These are phyloP conservation scores for Quercus aquifolioides DNA, from an alignment of 306 rosid genomes.

Conservation along the genomic window DNA sequence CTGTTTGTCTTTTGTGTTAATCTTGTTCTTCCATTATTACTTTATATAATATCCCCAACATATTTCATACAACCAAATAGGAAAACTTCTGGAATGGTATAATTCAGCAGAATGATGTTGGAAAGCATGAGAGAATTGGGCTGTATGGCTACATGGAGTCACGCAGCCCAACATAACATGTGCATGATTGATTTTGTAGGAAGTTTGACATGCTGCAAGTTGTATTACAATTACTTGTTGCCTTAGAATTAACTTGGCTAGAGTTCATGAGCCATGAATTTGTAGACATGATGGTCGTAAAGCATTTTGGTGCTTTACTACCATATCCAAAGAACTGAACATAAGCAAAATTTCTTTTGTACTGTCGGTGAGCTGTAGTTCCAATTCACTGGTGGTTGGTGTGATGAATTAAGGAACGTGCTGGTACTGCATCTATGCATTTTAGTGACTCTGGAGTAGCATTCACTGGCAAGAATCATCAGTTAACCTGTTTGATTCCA, in stretches of 20 bases:
- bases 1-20: no score
- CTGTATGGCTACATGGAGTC: background rate
- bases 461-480: background rate
- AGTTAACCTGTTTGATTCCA: background rate
- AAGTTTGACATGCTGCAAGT: background rate
- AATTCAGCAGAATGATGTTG: background rate
- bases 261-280: background rate
- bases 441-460: background rate
- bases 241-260: background rate
- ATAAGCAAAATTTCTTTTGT: background rate
- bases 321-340: no score
- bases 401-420: background rate
- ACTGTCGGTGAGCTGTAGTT: background rate
- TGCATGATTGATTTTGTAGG: background rate
- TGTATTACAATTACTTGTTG: background rate
- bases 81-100: background rate
- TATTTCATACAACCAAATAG: background rate
- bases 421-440: background rate
- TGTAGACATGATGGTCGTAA: no score
- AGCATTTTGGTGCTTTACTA: no score
- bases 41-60: no score
- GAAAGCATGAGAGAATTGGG: background rate
- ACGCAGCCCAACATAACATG: no score
- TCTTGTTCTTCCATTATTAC: no score
- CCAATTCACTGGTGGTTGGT: background rate